phyloP scores from a whole-genome alignment of 2,329 filamentous ascomycete species.

The Zasmidium cellare region DNA sequence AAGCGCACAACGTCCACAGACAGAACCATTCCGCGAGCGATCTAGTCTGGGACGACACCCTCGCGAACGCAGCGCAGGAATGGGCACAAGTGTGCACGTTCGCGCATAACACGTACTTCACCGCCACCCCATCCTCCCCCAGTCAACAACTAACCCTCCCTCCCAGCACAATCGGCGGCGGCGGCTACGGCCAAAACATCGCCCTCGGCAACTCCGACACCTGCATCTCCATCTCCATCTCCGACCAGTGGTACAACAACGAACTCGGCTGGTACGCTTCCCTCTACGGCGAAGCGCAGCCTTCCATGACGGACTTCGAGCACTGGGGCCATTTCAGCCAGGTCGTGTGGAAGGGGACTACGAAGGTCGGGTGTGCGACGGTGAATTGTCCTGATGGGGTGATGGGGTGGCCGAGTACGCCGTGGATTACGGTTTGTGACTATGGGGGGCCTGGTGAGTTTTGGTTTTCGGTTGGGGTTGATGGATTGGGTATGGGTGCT shows the following conservation, averaged over 20 bases:
- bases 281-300: conserved; percentile 59
- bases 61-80: conserved; percentile 63
- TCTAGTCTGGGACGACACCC: conserved; percentile 60
- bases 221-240: conserved; percentile 67
- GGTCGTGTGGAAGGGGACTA: conserved; percentile 67
- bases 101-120: conserved; percentile 70
- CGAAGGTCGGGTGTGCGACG: conserved; percentile 63
- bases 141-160: conserved; percentile 23
- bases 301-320: conserved; percentile 62
- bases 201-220: conserved; percentile 62
- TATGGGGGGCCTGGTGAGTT: conserved; percentile 70
- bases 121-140: not conserved
- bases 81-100: conserved; percentile 70
- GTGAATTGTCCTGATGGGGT: conserved; percentile 58
- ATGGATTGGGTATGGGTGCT: not conserved
- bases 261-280: conserved; percentile 62
- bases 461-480: not conserved
- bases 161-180: conserved; percentile 54
- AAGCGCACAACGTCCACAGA: not conserved
- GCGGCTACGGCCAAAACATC: conserved; percentile 87
- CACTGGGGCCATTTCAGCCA: conserved; percentile 74
- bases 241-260: conserved; percentile 84
- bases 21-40: not conserved
- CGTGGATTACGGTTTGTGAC: conserved; percentile 83
- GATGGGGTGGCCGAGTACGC: conserved; percentile 38